Evolutionary conservation across 1,139 yeast species (phyloP).

Genomic region (Williopsis jadinii): DNA sequence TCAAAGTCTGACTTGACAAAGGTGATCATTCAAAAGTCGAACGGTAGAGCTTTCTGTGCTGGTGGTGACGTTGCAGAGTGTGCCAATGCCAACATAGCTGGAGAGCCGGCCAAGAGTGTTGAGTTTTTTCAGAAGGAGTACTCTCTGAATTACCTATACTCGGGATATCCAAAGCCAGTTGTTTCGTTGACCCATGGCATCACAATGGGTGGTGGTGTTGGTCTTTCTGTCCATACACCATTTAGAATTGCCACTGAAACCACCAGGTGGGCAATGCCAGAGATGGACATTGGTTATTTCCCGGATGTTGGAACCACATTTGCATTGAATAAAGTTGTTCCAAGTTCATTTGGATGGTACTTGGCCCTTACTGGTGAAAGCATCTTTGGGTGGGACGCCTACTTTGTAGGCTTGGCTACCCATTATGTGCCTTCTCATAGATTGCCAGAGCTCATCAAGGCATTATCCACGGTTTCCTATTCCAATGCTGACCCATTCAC

Average conservation of each 20-base stretch:
- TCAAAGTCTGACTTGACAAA: conserved; percentile 61
- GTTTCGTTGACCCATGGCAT: conserved; percentile 86
- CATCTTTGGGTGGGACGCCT: conserved; percentile 70
- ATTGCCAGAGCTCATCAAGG: conserved; percentile 51
- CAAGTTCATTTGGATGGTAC: conserved; percentile 60
- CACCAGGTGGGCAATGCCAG: conserved; percentile 96
- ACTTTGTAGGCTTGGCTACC: conserved; percentile 81
- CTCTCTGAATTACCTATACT: conserved; percentile 68
- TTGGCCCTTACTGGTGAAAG: conserved; percentile 82
- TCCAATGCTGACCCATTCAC: conserved; percentile 18
- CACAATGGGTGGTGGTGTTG: conserved; percentile 98
- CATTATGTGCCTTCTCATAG: conserved; percentile 73
- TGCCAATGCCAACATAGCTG: conserved; percentile 43
- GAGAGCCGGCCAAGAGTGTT: conserved; percentile 44
- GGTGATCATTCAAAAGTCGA: conserved; percentile 63
- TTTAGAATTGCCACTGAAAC: conserved; percentile 88
- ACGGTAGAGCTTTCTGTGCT: conserved; percentile 63
- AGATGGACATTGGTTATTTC: conserved; percentile 92
- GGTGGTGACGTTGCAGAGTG: conserved; percentile 93
- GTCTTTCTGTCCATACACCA: conserved; percentile 87
- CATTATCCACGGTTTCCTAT: conserved; percentile 45
- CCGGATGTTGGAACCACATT: conserved; percentile 96
- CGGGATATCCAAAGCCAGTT: conserved; percentile 80
- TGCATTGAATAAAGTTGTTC: conserved; percentile 65
- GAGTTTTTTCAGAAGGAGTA: conserved; percentile 78